A percentile compares a stretch with the other conserved stretches of the same genome.
phyloP scores from a whole-genome alignment of 352 stramenopile genomes.

The Phytophthora megakarya region DNA sequence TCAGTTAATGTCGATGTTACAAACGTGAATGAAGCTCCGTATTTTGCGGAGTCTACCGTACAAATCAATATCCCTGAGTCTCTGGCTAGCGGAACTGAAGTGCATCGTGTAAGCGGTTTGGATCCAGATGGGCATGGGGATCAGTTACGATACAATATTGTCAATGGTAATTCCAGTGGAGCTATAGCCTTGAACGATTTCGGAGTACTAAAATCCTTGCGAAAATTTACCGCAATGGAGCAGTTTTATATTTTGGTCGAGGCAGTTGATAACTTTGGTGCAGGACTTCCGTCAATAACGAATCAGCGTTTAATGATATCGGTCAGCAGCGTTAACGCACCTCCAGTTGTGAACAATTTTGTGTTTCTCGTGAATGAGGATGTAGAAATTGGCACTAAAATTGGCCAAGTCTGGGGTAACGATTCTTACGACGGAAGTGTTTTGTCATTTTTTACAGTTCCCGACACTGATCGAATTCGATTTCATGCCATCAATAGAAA shows the following conservation, averaged over 20 bases:
- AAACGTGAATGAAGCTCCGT: constrained; percentile 33
- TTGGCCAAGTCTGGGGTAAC: constrained; percentile 37
- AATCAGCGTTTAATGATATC: constrained; percentile 22
- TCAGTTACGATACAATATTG: constrained; percentile 22
- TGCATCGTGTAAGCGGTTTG: constrained; percentile 17
- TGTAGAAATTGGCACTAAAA: constrained; percentile 23
- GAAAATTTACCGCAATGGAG: constrained; percentile 15
- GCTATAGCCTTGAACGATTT: constrained; percentile 6
- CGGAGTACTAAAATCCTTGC: constrained; percentile 4
- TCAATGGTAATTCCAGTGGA: constrained; percentile 1
- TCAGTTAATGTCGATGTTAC: constrained; percentile 18
- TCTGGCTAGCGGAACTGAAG: background rate
- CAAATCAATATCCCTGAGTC: constrained; percentile 27
- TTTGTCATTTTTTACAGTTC: constrained; percentile 46
- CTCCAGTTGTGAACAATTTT: constrained; percentile 22
- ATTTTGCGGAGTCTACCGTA: constrained; percentile 13
- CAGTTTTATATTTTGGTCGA: constrained; percentile 23
- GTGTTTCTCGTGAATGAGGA: constrained; percentile 26
- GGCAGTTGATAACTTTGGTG: constrained; percentile 19
- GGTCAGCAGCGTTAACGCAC: constrained; percentile 29
- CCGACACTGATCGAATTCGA: constrained; percentile 28
- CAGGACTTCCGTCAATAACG: constrained; percentile 14
- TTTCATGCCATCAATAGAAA: constrained; percentile 36
- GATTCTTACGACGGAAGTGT: constrained; percentile 48
- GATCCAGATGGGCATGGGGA: constrained; percentile 22